Conservation (phyloP, 306 rosid species). For the apple (Malus domestica) region ASM211411v1 NC_041800.1:27678233-27678732, state of each 20-base stretch:
- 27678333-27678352: slow-evolving; percentile 70
- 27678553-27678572: slow-evolving; percentile 63
- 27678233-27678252: slow-evolving; percentile 65
- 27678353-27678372: slow-evolving; percentile 37
- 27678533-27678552: slow-evolving; percentile 55
- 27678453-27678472: slow-evolving; percentile 58
- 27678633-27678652: slow-evolving; percentile 34
- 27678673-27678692: slow-evolving; percentile 68
- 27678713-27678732: slow-evolving; percentile 70
- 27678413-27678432: slow-evolving; percentile 33
- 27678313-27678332: slow-evolving; percentile 42
- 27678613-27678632: slow-evolving; percentile 40
- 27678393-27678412: slow-evolving; percentile 27
- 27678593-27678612: slow-evolving; percentile 29
- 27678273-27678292: slow-evolving; percentile 60
- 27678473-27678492: slow-evolving; percentile 64
- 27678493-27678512: slow-evolving; percentile 52
- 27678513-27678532: slow-evolving; percentile 57
- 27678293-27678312: slow-evolving; percentile 50
- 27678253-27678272: slow-evolving; percentile 71
- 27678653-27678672: slow-evolving; percentile 57
- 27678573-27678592: slow-evolving; percentile 43
- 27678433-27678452: slow-evolving; percentile 59
- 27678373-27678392: slow-evolving; percentile 29
- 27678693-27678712: slow-evolving; percentile 67